A percentile compares a stretch with the other conserved stretches of the same genome.
phyloP scores from a whole-genome alignment of 331 rosid species.

The Pyracantha coccinea region DNA sequence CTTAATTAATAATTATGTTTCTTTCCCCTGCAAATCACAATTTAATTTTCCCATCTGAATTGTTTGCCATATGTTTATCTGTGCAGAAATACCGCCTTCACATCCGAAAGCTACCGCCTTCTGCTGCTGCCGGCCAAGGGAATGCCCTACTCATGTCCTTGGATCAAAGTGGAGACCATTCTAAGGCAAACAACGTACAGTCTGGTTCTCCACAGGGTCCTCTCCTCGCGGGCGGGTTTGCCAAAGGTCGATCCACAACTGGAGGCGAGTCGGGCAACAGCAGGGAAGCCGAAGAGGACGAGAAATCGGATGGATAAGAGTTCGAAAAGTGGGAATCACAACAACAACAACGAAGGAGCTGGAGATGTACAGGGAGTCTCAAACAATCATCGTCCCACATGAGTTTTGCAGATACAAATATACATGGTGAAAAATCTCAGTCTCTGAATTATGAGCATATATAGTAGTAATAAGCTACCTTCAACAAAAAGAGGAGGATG shows the following conservation, averaged over 20 bases:
- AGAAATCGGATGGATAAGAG: slow-evolving; percentile 69
- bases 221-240: slow-evolving; percentile 37
- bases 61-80: not conserved
- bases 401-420: slow-evolving; percentile 44
- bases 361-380: slow-evolving; percentile 23
- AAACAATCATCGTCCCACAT: slow-evolving; percentile 7
- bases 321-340: slow-evolving; percentile 43
- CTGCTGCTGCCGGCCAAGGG: slow-evolving; percentile 18
- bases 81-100: slow-evolving; percentile 86
- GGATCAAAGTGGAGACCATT: slow-evolving; percentile 35
- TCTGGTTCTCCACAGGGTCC: slow-evolving; percentile 79
- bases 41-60: not conserved
- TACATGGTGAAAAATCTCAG: slow-evolving; percentile 21
- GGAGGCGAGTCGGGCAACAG: slow-evolving; percentile 30
- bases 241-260: slow-evolving; percentile 42
- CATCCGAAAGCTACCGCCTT: slow-evolving; percentile 47
- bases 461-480: slow-evolving; percentile 21
- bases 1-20: not conserved
- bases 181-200: slow-evolving; percentile 32
- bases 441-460: slow-evolving; percentile 26
- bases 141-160: slow-evolving; percentile 33
- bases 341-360: slow-evolving; percentile 16
- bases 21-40: not conserved
- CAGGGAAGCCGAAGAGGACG: slow-evolving; percentile 61
- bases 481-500: slow-evolving; percentile 24